Conservation (phyloP, 768 basidiomycete genomes). For the Agrocybe pediades region DNA sequence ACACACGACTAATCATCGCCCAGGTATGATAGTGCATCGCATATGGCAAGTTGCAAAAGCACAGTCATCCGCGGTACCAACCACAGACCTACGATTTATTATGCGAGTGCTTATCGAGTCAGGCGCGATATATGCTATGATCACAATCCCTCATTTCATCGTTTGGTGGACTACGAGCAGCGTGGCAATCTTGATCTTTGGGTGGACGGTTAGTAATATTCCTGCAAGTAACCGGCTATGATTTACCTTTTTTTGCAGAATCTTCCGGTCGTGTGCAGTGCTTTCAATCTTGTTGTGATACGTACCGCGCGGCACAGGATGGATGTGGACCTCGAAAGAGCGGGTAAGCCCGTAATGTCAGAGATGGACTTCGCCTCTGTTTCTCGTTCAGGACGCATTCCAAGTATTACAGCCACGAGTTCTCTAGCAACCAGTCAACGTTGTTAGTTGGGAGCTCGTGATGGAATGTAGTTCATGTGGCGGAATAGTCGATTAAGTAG, state of each 20-base stretch:
- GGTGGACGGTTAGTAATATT: conserved; percentile 6
- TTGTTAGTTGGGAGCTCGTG: too few relatives aligned
- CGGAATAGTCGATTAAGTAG: too few relatives aligned
- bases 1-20: background rate
- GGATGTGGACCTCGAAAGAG: conserved; percentile 1
- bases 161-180: conserved; percentile 14
- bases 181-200: conserved; percentile 7
- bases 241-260: conserved; percentile 6
- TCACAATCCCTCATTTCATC: conserved; percentile 14
- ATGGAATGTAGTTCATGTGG: too few relatives aligned
- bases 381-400: background rate
- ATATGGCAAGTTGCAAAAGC: conserved; percentile 6
- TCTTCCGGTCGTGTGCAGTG: conserved; percentile 13
- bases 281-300: conserved; percentile 17
- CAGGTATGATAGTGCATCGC: conserved; percentile 11
- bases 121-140: conserved; percentile 9
- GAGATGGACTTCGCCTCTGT: background rate
- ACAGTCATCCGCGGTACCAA: background rate
- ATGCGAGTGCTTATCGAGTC: conserved; percentile 14
- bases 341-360: background rate
- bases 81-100: conserved; percentile 5
- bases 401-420: too few relatives aligned
- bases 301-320: conserved; percentile 5
- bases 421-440: too few relatives aligned
- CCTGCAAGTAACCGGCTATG: background rate